phyloP scores from a whole-genome alignment of 2,329 filamentous ascomycete genomes.

The Dothistroma pini region DNA sequence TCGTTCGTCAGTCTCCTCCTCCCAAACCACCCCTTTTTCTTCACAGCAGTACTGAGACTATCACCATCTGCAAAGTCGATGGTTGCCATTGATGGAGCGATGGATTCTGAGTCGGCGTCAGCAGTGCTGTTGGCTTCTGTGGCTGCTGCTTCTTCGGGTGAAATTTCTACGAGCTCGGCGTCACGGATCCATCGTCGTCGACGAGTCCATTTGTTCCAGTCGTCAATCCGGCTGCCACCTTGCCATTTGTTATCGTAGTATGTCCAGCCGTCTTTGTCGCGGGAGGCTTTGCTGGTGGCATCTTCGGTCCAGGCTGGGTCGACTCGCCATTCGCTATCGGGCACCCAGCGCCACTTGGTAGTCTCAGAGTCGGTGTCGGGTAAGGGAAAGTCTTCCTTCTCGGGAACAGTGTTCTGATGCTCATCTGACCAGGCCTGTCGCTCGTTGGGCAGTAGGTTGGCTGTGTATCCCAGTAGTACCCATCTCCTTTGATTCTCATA shows the following conservation, averaged over 20 bases:
- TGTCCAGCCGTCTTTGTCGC: constrained; percentile 78
- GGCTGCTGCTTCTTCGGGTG: constrained; percentile 17
- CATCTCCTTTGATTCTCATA: constrained; percentile 96
- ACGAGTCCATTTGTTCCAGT: constrained; percentile 92
- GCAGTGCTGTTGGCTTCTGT: constrained; percentile 1
- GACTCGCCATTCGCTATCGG: constrained; percentile 80
- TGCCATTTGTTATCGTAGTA: constrained; percentile 99
- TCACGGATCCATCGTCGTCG: constrained; percentile 95
- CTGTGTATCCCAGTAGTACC: constrained; percentile 93
- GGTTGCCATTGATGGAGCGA: constrained; percentile 15
- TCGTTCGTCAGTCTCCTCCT: constrained; percentile 19
- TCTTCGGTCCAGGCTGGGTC: constrained; percentile 63
- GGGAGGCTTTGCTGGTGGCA: constrained; percentile 31
- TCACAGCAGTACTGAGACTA: constrained; percentile 18
- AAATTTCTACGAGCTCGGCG: constrained; percentile 82
- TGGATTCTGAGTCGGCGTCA: constrained; percentile 12
- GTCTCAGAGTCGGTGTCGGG: constrained; percentile 63
- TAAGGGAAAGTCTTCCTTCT: constrained; percentile 68
- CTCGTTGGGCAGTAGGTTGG: constrained; percentile 85
- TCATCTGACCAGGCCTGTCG: constrained; percentile 93
- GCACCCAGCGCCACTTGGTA: constrained; percentile 74
- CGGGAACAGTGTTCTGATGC: constrained; percentile 75
- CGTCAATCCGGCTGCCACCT: constrained; percentile 80
- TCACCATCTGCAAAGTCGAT: constrained; percentile 18
- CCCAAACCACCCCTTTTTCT: constrained; percentile 31